Evolutionary conservation across 2,329 filamentous ascomycete genomes (phyloP), one percentile per base, ranked within the genome.

Genomic region (Xylariaceae sp.): DNA sequence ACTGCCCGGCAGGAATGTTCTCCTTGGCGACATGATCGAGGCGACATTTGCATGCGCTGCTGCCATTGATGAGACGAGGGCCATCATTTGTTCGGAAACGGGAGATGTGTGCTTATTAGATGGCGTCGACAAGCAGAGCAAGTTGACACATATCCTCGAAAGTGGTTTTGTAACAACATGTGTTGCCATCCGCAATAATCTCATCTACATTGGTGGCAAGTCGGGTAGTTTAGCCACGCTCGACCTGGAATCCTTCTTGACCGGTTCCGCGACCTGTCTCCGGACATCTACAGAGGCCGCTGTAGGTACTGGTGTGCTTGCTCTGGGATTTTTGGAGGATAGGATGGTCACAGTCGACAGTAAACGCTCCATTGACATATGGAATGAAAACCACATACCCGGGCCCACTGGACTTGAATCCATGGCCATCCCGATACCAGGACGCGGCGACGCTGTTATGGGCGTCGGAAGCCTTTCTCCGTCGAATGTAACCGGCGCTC

Each of bases 51-150:
- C 87, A 15, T 90, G 89, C 64, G 86, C 91, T 4, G 83, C 86
- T 13, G 78, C 84, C 13, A 82, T 96, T 39, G 87, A 88, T 44
- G 84, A 89, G 42, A 82, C 82, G 48, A 88, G 87, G 67, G 88
- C 92, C 15, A 82, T 97, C 47, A 79, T 97, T 48, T 94, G 91
- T 75, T 90, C 93, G 2, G 92, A 97, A 69, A 84, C 85, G 60
- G 94, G 94, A 34, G 88, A 95, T 69, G 79, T 99, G n/a, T 97
- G 93, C 73, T 78, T 96, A 35, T 78, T 97, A 37, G 89, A 97
- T 63, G 89, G 96, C 65, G 83, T 82, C 37, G 85, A 83, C 55
- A 87, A 86, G 62, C 83, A 86, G 62, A 88, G 89, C 73, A 89
- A 85, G 65, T 77, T 97, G 52, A 78, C 80, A 49, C 85, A 86